Percentiles rank a stretch among this genome's conserved stretches.
These are phyloP conservation scores for Inonotus hispidus DNA, from an alignment of 1,284 basidiomycete species.

Conservation along the genomic window DNA sequence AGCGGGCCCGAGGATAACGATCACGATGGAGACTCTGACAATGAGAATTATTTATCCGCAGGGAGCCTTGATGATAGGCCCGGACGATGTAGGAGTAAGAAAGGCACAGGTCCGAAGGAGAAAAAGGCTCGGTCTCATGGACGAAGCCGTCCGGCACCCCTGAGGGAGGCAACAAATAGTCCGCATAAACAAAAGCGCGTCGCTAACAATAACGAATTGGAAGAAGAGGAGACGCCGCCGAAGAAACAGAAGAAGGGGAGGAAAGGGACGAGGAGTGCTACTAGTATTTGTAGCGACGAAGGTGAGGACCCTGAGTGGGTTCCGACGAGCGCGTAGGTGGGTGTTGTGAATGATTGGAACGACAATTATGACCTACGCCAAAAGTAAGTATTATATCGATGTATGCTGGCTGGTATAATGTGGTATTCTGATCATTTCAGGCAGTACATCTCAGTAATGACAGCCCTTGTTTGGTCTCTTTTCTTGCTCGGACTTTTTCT, in stretches of 20 bases:
- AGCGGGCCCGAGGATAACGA: not conserved
- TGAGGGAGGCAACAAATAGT: conserved; percentile 11
- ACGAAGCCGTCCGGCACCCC: not conserved
- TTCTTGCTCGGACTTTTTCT: not conserved
- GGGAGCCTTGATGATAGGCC: not conserved
- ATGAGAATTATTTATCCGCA: not conserved
- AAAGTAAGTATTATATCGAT: not conserved
- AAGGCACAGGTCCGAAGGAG: not conserved
- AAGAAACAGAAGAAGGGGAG: conserved; percentile 30
- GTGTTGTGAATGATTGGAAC: not conserved
- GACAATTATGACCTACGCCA: not conserved
- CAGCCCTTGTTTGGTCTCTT: not conserved
- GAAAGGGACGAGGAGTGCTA: conserved; percentile 4
- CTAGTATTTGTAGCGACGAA: conserved; percentile 4
- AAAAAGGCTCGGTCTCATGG: not conserved
- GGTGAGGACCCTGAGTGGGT: conserved; percentile 12
- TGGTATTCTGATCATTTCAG: too few relatives aligned
- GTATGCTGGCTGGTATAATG: not conserved
- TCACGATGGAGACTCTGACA: conserved; percentile 9
- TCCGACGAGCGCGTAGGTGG: not conserved
- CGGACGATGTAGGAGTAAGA: not conserved
- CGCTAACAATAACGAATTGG: conserved; percentile 4
- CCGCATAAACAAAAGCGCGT: conserved; percentile 13
- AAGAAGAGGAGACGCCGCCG: conserved; percentile 29
- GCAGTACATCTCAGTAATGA: not conserved